These are phyloP conservation scores for Kentomonas sorsogonicus DNA, from an alignment of 208 protist genomes.

Conservation along the genomic window DNA sequence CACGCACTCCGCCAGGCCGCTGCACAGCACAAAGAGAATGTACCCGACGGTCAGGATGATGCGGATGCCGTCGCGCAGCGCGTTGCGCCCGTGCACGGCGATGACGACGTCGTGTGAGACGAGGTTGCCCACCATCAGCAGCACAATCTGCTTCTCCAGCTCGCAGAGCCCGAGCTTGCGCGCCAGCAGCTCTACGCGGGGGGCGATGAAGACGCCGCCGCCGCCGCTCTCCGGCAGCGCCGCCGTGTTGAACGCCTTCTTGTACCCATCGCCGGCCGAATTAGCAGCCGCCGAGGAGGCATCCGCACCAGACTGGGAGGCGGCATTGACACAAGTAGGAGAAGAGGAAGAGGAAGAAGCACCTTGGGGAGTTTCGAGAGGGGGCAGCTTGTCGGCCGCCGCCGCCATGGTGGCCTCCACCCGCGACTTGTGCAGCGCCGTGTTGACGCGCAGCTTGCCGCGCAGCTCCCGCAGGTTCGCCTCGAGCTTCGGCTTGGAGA, in stretches of 20 bases:
- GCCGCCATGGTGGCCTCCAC: conserved; percentile 55
- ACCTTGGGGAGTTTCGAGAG: no score
- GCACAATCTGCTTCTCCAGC: conserved; percentile 86
- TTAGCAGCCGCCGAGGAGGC: no score
- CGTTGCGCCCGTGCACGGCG: conserved; percentile 83
- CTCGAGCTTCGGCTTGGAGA: conserved; percentile 78
- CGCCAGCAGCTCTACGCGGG: conserved; percentile 82
- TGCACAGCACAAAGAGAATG: conserved; percentile 88
- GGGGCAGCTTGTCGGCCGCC: no score
- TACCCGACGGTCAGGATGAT: conserved; percentile 82
- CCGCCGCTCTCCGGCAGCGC: no score
- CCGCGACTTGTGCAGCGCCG: conserved; percentile 52
- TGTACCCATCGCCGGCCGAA: no score
- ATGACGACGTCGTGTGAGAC: conserved; percentile 88
- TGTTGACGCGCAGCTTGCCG: conserved; percentile 69
- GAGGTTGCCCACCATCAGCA: conserved; percentile 81
- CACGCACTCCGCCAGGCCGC: conserved; percentile 78
- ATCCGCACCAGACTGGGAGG: no score
- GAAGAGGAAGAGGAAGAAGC: no score
- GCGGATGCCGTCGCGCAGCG: conserved; percentile 78
- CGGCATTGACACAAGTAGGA: no score
- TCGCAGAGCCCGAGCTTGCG: conserved; percentile 64
- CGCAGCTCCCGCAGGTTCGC: conserved; percentile 77
- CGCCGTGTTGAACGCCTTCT: no score
- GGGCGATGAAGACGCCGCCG: conserved; percentile 48